phyloP scores from a whole-genome alignment of 352 stramenopile species.

The Sclerospora graminicola region DNA sequence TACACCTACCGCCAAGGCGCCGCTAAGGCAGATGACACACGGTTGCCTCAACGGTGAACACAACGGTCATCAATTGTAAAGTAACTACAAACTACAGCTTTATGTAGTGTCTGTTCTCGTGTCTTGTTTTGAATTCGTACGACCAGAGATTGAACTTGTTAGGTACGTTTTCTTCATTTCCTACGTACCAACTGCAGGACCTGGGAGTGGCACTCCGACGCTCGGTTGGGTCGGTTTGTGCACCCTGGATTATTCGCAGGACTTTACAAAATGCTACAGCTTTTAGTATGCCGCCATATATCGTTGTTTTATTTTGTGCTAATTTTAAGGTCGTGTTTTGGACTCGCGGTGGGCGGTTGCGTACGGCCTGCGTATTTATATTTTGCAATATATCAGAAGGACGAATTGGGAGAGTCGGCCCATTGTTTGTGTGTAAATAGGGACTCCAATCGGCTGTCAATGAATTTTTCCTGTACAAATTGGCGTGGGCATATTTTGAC shows the following conservation, averaged over 20 bases:
- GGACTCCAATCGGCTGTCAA: too few species aligned
- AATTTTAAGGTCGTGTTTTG: slow-evolving; percentile 6
- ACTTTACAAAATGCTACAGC: too few species aligned
- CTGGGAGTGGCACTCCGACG: slow-evolving; percentile 77
- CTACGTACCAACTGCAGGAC: slow-evolving; percentile 28
- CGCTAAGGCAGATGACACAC: too few species aligned
- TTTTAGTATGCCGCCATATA: too few species aligned
- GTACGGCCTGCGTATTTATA: slow-evolving; percentile 60
- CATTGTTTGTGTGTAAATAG: slow-evolving; percentile 5
- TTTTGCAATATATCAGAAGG: too few species aligned
- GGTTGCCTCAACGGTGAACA: too few species aligned
- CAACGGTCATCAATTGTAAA: too few species aligned
- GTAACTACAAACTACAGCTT: too few species aligned
- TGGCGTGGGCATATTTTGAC: too few species aligned
- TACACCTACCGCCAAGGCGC: too few species aligned
- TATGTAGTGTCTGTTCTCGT: too few species aligned
- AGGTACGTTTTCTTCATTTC: not conserved
- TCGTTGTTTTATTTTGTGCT: not conserved
- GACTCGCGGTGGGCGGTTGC: slow-evolving; percentile 78
- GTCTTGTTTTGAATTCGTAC: not conserved
- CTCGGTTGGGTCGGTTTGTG: slow-evolving; percentile 60
- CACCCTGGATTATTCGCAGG: slow-evolving; percentile 66
- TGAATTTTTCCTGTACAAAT: too few species aligned
- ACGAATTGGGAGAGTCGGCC: not conserved
- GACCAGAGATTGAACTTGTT: not conserved